Evolutionary conservation across 2,329 filamentous ascomycete species (phyloP), one percentile per base, ranked within the genome.

Genomic region (Samsoniella hepiali): DNA sequence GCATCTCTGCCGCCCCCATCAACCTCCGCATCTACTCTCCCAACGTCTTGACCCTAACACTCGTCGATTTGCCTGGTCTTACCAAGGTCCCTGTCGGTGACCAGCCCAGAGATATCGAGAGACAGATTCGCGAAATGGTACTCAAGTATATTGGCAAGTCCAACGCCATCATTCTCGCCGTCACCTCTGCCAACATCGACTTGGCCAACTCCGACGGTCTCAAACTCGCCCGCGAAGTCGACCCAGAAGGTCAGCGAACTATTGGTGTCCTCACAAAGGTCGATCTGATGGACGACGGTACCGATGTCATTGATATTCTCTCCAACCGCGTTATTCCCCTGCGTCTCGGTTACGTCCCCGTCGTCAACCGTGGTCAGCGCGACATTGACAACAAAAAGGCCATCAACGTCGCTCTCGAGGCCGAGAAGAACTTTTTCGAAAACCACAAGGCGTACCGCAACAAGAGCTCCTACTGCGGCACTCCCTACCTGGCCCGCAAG

Each of bases 191-290:
- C 71, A 99, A 99, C 77, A 93, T 94, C 66, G 95, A 99, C 86
- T 83, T 99, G 83, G 95, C 95, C 73, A 99, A 99, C 82, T 99
- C 95, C 27, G 95, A 99, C 76, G 95, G 95, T 71, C 80, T 99
- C 75, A 97, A 99, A 81, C 84, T 99, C 69, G 95, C 95, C 47
- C 87, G 95, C 72, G 94, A 99, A 79, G 95, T 99, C 49, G 95
- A 99, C 72, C 94, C 94, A 3, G 93, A 99, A 75, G 95, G 95
- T 73, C 94, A 98, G 80, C 87, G 95, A 75, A 99, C 95, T 57
- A 99, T 99, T 69, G 95, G 95, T 85, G 95, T 99, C 66, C 84
- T 99, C 71, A 98, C 94, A 70, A 99, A 99, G 84, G 93, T 99
- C 66, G 95, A 99, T 80, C 80, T 99, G 74, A 99, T 99, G 95